A percentile compares a stretch with the other conserved stretches of the same genome.
Evolutionary conservation across 495 filamentous ascomycete species (phyloP).

Genomic region (Neurospora sp.): DNA sequence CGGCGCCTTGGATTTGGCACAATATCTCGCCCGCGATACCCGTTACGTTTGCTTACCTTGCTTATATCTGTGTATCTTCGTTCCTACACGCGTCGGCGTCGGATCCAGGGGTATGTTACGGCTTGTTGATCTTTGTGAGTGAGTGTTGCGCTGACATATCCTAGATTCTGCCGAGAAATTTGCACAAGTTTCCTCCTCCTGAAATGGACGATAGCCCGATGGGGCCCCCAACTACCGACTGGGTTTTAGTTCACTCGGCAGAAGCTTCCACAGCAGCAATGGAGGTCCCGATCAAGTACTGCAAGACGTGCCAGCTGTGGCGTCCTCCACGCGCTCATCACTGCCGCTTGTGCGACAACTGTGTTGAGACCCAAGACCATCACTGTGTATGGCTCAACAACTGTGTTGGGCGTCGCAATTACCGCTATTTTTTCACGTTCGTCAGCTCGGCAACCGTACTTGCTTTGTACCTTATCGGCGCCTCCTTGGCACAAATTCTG

Average conservation of each 20-base stretch:
- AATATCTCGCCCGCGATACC: constrained; percentile 89
- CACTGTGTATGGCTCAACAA: constrained; percentile 99
- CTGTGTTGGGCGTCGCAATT: constrained; percentile 93
- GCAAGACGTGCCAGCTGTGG: constrained; percentile 94
- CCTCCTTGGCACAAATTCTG: constrained; percentile 69
- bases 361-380: constrained; percentile 94
- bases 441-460: constrained; percentile 67
- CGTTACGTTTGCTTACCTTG: constrained; percentile 81
- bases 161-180: constrained; percentile 76
- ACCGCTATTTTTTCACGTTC: constrained; percentile 94
- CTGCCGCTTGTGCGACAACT: constrained; percentile 93
- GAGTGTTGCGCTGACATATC: constrained; percentile 9
- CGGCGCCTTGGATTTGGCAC: constrained; percentile 83
- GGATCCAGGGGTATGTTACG: constrained; percentile 73
- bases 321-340: constrained; percentile 91
- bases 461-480: constrained; percentile 61
- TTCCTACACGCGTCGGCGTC: constrained; percentile 85
- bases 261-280: constrained; percentile 67
- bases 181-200: constrained; percentile 46
- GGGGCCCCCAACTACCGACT: constrained; percentile 78
- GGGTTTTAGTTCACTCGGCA: constrained; percentile 77
- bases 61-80: constrained; percentile 81
- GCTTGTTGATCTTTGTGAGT: not conserved
- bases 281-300: constrained; percentile 97
- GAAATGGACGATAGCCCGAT: constrained; percentile 66